Percentiles rank a stretch among this genome's conserved stretches.
phyloP scores from a whole-genome alignment of 202 grass and related monocot species.

The Zizania palustris region DNA sequence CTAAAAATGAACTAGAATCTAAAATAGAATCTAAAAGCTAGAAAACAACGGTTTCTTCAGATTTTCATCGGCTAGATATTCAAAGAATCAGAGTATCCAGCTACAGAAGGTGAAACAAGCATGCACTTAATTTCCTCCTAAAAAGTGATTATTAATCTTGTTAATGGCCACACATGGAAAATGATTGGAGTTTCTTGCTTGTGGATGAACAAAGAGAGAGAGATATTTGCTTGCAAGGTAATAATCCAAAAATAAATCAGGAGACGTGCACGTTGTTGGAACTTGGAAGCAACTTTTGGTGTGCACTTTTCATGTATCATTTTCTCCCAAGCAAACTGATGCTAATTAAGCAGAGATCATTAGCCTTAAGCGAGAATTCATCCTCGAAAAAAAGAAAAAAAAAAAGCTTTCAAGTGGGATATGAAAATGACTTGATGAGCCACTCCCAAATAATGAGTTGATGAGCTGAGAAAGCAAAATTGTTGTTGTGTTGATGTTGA shows the following conservation, averaged over 20 bases:
- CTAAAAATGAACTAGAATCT: too few relatives aligned
- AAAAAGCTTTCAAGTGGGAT: conserved; percentile 8
- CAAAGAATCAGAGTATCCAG: too few relatives aligned
- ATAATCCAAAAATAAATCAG: conserved; percentile 12
- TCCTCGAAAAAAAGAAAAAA: background rate
- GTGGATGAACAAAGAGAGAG: conserved; percentile 33
- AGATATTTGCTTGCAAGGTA: conserved; percentile 40
- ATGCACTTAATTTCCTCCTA: too few relatives aligned
- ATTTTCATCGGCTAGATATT: too few relatives aligned
- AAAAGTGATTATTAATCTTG: background rate
- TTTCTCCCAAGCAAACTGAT: background rate
- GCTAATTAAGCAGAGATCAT: background rate
- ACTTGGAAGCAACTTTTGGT: conserved; percentile 7
- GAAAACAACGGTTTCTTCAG: too few relatives aligned
- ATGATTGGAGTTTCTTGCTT: conserved; percentile 42
- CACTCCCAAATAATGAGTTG: too few relatives aligned
- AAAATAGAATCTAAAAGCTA: too few relatives aligned
- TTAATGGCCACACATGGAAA: conserved; percentile 23
- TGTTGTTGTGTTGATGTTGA: background rate
- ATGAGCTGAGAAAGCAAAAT: background rate
- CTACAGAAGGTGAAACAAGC: too few relatives aligned
- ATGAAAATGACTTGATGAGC: conserved; percentile 20
- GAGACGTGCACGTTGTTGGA: conserved; percentile 52
- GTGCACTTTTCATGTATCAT: conserved; percentile 26
- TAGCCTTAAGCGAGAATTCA: background rate